Conservation (phyloP, 2,329 filamentous ascomycete genomes). For the Leptographium wingfieldii region DNA sequence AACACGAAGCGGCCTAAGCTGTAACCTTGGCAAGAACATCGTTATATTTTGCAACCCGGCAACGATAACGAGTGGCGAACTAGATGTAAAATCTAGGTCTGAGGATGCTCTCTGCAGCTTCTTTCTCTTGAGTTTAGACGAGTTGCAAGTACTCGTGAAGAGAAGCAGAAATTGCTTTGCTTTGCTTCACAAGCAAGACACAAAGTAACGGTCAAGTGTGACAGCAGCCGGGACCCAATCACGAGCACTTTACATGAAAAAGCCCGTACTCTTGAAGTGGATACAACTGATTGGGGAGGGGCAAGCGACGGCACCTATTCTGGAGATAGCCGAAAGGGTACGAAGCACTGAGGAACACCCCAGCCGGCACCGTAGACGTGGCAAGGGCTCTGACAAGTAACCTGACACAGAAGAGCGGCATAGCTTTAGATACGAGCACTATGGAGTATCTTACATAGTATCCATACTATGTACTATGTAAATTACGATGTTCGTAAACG, state of each 20-base stretch:
- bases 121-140: too few species aligned
- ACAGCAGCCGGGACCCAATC: background rate
- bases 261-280: background rate
- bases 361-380: background rate
- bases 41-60: too few species aligned
- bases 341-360: background rate
- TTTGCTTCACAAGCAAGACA: too few species aligned
- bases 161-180: background rate
- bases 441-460: too few species aligned
- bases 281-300: background rate
- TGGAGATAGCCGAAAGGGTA: background rate
- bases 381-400: background rate
- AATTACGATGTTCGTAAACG: background rate
- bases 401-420: background rate
- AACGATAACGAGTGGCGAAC: too few species aligned
- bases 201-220: too few species aligned
- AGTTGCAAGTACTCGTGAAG: too few species aligned
- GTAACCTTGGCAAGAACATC: too few species aligned
- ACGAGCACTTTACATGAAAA: background rate
- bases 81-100: too few species aligned
- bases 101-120: too few species aligned
- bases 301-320: background rate
- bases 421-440: background rate
- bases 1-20: too few species aligned
- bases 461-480: too few species aligned